Conservation (phyloP, 352 stramenopile genomes). For the Pythium sukuiense region DNA sequence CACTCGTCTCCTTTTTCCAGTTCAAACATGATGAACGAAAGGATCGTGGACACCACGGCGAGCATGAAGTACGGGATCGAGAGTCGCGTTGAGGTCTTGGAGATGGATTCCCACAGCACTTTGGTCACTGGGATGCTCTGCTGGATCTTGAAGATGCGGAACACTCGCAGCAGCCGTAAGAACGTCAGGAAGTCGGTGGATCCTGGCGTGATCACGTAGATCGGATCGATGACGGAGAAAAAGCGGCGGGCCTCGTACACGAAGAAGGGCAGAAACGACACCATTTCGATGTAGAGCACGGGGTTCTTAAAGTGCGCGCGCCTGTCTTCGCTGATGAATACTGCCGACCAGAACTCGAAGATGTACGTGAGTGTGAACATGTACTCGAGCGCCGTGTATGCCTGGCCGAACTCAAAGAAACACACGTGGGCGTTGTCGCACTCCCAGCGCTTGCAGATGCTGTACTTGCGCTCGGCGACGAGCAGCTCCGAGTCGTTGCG, state of each 20-base stretch:
- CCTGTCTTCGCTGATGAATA: conserved; percentile 43
- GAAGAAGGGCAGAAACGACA: conserved; percentile 72
- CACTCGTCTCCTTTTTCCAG: conserved; percentile 78
- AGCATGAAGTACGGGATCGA: conserved; percentile 84
- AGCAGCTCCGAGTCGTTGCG: conserved; percentile 43
- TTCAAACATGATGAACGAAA: conserved; percentile 81
- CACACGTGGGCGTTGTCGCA: conserved; percentile 74
- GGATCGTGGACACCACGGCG: conserved; percentile 66
- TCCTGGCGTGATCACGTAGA: conserved; percentile 68
- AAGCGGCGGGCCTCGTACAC: conserved; percentile 50
- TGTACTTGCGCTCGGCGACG: conserved; percentile 34
- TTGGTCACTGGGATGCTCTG: conserved; percentile 78
- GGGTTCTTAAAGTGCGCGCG: conserved; percentile 66
- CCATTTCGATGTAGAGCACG: conserved; percentile 60
- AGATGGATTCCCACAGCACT: conserved; percentile 77
- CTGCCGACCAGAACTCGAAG: conserved; percentile 45
- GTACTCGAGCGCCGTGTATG: conserved; percentile 61
- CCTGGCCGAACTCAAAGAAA: conserved; percentile 64
- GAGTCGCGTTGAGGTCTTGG: conserved; percentile 73
- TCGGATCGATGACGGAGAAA: conserved; percentile 33
- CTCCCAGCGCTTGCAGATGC: conserved; percentile 75
- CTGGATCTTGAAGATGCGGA: conserved; percentile 79
- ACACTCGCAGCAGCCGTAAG: conserved; percentile 55
- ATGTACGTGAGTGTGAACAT: conserved; percentile 68
- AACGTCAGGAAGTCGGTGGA: conserved; percentile 66